phyloP scores from a whole-genome alignment of 192 early-diverging fungal species.

The Podila verticillata region DNA sequence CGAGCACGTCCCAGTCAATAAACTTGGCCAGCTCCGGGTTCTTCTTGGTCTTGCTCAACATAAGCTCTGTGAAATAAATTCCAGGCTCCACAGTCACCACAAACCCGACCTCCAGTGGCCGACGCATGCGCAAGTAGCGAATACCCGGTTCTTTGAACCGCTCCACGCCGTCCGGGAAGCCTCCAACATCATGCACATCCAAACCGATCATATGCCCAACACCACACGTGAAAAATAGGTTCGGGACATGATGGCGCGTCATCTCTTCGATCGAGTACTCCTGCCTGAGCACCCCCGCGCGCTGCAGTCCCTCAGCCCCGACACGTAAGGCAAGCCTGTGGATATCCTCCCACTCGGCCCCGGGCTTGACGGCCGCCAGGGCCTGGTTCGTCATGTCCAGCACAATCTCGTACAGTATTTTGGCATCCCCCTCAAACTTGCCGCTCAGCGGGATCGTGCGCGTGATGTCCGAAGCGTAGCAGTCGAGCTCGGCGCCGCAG shows the following conservation, averaged over 20 bases:
- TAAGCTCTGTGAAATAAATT: constrained; percentile 87
- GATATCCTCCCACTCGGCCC: constrained; percentile 92
- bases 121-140: constrained; percentile 73
- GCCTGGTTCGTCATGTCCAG: constrained; percentile 86
- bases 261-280: constrained; percentile 65
- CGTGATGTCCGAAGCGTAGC: constrained; percentile 94
- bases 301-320: constrained; percentile 71
- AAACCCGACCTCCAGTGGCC: constrained; percentile 81
- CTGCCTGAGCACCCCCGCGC: constrained; percentile 78
- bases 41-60: constrained; percentile 68
- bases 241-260: constrained; percentile 67
- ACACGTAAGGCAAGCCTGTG: constrained; percentile 75
- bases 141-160: constrained; percentile 78
- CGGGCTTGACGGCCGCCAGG: constrained; percentile 72
- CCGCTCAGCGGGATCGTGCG: constrained; percentile 86
- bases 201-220: constrained; percentile 85
- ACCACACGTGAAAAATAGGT: constrained; percentile 82
- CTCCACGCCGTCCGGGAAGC: constrained; percentile 81
- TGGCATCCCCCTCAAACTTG: constrained; percentile 75
- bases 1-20: constrained; percentile 76
- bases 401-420: constrained; percentile 84
- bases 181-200: constrained; percentile 93
- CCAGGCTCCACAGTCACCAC: constrained; percentile 98
- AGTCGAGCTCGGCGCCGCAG: constrained; percentile 82
- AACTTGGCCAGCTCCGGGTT: constrained; percentile 66